A percentile compares a stretch with the other conserved stretches of the same genome.
These are phyloP conservation scores for Meyerozyma smithsonii DNA, from an alignment of 1,139 yeast genomes.

Conservation along the genomic window DNA sequence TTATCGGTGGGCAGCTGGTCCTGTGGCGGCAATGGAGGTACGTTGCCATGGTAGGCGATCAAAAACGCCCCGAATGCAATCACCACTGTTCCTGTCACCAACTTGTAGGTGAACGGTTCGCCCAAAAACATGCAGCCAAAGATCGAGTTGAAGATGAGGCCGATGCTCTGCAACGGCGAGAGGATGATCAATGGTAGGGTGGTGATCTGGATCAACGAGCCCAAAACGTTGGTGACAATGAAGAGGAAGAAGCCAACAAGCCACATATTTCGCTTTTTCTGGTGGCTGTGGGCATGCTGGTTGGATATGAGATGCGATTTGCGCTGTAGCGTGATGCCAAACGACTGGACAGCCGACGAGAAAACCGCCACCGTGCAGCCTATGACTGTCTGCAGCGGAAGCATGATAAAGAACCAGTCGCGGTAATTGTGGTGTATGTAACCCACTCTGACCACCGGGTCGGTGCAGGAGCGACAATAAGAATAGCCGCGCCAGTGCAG, in stretches of 20 bases:
- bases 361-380: constrained; percentile 76
- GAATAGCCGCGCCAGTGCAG: too few relatives aligned
- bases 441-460: too few relatives aligned
- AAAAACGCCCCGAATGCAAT: constrained; percentile 73
- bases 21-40: constrained; percentile 14
- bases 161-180: constrained; percentile 83
- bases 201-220: constrained; percentile 79
- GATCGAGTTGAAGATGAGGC: constrained; percentile 75
- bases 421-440: not conserved
- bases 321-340: constrained; percentile 80
- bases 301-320: constrained; percentile 56
- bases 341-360: constrained; percentile 77
- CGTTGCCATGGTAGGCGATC: constrained; percentile 69
- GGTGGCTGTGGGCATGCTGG: constrained; percentile 24
- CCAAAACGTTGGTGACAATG: constrained; percentile 69
- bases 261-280: constrained; percentile 65
- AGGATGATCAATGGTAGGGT: constrained; percentile 77
- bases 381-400: constrained; percentile 25
- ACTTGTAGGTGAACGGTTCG: constrained; percentile 58
- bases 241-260: constrained; percentile 68
- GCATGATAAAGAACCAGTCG: not conserved
- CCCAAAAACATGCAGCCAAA: constrained; percentile 64
- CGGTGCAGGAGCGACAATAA: not conserved
- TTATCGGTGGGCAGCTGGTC: constrained; percentile 19
- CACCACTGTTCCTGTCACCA: constrained; percentile 61